These are phyloP conservation scores for Scutellaria minor DNA, from an alignment of 257 asterid species.

Conservation along the genomic window DNA sequence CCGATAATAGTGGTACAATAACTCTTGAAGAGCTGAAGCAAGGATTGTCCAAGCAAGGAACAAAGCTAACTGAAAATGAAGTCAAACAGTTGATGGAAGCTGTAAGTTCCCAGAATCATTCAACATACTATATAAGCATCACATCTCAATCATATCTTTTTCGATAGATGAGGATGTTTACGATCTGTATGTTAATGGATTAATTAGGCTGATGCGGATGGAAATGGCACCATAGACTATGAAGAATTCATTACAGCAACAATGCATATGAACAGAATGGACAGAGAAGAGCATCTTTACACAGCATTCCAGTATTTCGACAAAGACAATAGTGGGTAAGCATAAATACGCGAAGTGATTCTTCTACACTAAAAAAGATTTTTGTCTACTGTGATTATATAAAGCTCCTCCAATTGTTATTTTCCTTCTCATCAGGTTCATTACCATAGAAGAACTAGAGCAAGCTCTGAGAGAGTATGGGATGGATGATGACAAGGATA, in stretches of 20 bases:
- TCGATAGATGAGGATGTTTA: neutral
- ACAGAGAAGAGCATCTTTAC: conserved; percentile 95
- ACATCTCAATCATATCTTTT: neutral
- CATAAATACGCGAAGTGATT: neutral
- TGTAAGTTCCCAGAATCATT: conserved; percentile 41
- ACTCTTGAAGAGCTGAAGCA: conserved; percentile 53
- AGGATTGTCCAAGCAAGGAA: conserved; percentile 53
- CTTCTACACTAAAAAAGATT: neutral
- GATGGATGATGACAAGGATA: conserved; percentile 61
- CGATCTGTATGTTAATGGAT: neutral
- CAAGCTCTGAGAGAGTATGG: conserved; percentile 72
- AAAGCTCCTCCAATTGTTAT: neutral
- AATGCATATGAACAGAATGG: conserved; percentile 97
- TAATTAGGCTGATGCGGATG: conserved; percentile 90
- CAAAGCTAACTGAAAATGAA: conserved; percentile 53
- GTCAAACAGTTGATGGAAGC: conserved; percentile 66
- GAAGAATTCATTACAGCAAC: conserved; percentile 98
- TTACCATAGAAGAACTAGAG: conserved; percentile 74
- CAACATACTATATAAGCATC: neutral
- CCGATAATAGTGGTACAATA: conserved; percentile 50
- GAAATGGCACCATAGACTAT: conserved; percentile 94
- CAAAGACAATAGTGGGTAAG: conserved; percentile 94
- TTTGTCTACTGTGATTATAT: neutral
- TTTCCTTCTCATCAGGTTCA: conserved; percentile 47
- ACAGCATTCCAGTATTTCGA: conserved; percentile 97